A percentile compares a stretch with the other conserved stretches of the same genome.
Conservation (phyloP, 2,329 filamentous ascomycete genomes). For the Bipolaris oryzae region DNA sequence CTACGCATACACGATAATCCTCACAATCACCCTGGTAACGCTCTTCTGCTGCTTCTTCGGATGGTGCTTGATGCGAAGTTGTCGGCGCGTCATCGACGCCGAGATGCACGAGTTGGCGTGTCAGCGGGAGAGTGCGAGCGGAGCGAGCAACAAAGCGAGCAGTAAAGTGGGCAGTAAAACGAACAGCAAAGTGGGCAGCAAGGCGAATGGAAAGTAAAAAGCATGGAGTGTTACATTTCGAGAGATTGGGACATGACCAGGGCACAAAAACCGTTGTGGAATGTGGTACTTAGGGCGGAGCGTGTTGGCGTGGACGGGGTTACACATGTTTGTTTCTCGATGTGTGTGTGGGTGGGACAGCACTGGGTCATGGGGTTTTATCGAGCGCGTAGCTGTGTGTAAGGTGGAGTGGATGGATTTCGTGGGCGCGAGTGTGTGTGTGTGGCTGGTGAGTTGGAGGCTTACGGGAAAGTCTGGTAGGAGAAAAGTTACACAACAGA, state of each 20-base stretch:
- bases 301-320: not conserved
- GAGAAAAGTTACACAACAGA: not conserved
- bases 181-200: not conserved
- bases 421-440: too few species aligned
- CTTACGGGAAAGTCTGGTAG: not conserved
- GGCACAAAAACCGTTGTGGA: not conserved
- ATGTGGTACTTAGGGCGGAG: not conserved
- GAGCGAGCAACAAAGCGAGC: not conserved
- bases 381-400: not conserved
- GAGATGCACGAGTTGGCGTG: constrained; percentile 18
- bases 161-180: not conserved
- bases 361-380: not conserved
- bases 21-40: constrained; percentile 20
- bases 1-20: constrained; percentile 20
- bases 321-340: not conserved
- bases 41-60: constrained; percentile 25
- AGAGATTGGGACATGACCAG: too few species aligned
- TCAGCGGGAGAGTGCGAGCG: not conserved
- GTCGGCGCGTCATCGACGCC: constrained; percentile 21
- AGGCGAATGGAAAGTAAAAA: not conserved
- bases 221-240: too few species aligned
- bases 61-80: constrained; percentile 22
- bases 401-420: not conserved
- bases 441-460: not conserved
- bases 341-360: not conserved